phyloP scores from a whole-genome alignment of 495 filamentous ascomycete species.

The Lasiosphaeria miniovina region DNA sequence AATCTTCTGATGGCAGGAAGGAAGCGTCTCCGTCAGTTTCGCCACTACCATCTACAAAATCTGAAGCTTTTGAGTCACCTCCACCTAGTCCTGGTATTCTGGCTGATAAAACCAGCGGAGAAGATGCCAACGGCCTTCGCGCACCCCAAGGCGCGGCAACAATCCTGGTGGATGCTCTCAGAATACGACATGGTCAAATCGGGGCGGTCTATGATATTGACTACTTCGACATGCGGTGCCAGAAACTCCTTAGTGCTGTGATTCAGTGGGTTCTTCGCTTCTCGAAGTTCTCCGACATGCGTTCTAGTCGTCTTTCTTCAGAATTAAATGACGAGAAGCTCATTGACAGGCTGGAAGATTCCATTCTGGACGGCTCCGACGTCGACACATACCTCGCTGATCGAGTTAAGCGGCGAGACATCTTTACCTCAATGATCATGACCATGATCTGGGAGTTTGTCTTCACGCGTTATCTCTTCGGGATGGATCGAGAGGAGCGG shows the following conservation, averaged over 20 bases:
- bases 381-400: conserved; percentile 82
- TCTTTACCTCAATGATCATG: conserved; percentile 97
- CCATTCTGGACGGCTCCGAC: conserved; percentile 88
- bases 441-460: conserved; percentile 97
- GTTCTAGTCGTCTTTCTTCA: conserved; percentile 72
- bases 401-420: conserved; percentile 78
- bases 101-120: too few species aligned
- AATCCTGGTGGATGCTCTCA: too few species aligned
- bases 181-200: too few species aligned
- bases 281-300: conserved; percentile 90
- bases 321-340: conserved; percentile 85
- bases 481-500: conserved; percentile 94
- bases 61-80: too few species aligned
- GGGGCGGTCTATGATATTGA: conserved; percentile 79
- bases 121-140: too few species aligned
- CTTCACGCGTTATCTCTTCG: conserved; percentile 95
- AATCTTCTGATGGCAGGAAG: too few species aligned
- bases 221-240: conserved; percentile 89
- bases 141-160: too few species aligned
- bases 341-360: conserved; percentile 87
- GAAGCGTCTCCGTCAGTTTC: too few species aligned
- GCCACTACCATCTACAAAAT: too few species aligned
- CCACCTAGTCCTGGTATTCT: too few species aligned
- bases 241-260: conserved; percentile 86
- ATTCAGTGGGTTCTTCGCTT: conserved; percentile 96